Evolutionary conservation across 371 early-diverging fungal genomes (phyloP).

Genomic region (Apophysomyces sp.): DNA sequence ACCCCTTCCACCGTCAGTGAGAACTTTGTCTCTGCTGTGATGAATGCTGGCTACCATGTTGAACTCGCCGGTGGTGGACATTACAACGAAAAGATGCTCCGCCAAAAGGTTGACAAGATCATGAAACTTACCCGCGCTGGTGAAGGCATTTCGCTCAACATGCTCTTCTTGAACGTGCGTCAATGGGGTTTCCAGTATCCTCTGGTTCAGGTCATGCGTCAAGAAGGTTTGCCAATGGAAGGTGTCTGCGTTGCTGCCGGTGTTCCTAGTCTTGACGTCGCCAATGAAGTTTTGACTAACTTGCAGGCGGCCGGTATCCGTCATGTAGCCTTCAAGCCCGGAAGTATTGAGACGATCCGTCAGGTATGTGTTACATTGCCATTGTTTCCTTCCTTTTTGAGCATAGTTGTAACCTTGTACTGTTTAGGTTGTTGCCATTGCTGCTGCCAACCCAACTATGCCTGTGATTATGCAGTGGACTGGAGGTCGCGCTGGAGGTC

Average conservation of each 20-base stretch:
- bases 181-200: conserved; percentile 98
- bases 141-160: conserved; percentile 88
- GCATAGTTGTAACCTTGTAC: neutral
- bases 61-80: conserved; percentile 97
- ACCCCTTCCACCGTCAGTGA: conserved; percentile 83
- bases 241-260: conserved; percentile 93
- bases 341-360: conserved; percentile 82
- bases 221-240: conserved; percentile 91
- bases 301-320: conserved; percentile 82
- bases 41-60: conserved; percentile 93
- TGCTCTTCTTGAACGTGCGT: conserved; percentile 90
- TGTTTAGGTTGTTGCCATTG: conserved; percentile 77
- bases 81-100: conserved; percentile 82
- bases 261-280: conserved; percentile 91
- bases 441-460: conserved; percentile 87
- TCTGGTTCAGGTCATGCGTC: conserved; percentile 82
- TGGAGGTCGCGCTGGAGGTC: conserved; percentile 96
- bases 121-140: conserved; percentile 81
- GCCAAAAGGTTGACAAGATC: conserved; percentile 79
- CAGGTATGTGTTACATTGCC: conserved; percentile 36
- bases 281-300: conserved; percentile 79
- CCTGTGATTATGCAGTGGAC: conserved; percentile 96
- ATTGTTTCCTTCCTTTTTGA: neutral
- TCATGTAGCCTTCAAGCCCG: conserved; percentile 94
- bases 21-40: conserved; percentile 80